A percentile compares a stretch with the other conserved stretches of the same genome.
Conservation (phyloP, 495 filamentous ascomycete genomes). For the Lepidopterella palustris region DNA sequence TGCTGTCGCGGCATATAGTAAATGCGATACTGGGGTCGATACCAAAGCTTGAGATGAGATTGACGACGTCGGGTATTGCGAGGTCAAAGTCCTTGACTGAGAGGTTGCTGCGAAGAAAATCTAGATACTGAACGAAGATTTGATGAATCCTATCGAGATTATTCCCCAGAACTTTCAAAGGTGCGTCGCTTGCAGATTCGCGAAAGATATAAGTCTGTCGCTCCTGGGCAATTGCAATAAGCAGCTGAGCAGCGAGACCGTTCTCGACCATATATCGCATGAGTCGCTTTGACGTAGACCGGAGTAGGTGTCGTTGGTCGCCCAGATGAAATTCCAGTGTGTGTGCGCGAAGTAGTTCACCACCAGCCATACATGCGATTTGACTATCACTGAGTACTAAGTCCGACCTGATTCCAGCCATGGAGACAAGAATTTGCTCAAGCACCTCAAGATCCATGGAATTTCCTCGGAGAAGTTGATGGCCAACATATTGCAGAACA, state of each 20-base stretch:
- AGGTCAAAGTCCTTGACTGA: slow-evolving; percentile 70
- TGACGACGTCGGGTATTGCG: slow-evolving; percentile 66
- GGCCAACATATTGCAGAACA: slow-evolving; percentile 79
- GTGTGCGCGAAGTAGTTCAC: slow-evolving; percentile 67
- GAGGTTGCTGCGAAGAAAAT: slow-evolving; percentile 75
- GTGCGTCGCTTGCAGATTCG: slow-evolving; percentile 56
- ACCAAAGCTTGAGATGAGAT: slow-evolving; percentile 71
- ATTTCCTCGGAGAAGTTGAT: slow-evolving; percentile 70
- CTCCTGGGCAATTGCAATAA: slow-evolving; percentile 87
- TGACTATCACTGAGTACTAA: slow-evolving; percentile 81
- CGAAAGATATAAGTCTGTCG: slow-evolving; percentile 71
- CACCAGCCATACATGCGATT: slow-evolving; percentile 78
- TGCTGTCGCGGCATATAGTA: slow-evolving; percentile 69
- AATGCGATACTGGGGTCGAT: slow-evolving; percentile 81
- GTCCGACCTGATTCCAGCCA: slow-evolving; percentile 86
- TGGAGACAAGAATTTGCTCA: slow-evolving; percentile 77
- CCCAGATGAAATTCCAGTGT: slow-evolving; percentile 63
- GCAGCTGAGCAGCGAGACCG: slow-evolving; percentile 64
- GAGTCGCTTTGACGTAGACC: slow-evolving; percentile 63
- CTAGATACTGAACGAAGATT: slow-evolving; percentile 79
- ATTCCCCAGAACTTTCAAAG: slow-evolving; percentile 73
- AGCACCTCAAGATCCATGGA: slow-evolving; percentile 82
- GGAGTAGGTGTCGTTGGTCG: slow-evolving; percentile 68
- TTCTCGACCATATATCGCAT: slow-evolving; percentile 70
- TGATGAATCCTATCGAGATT: slow-evolving; percentile 85